A percentile compares a stretch with the other conserved stretches of the same genome.
phyloP scores from a whole-genome alignment of 495 filamentous ascomycete genomes.

The Neurospora sp. region DNA sequence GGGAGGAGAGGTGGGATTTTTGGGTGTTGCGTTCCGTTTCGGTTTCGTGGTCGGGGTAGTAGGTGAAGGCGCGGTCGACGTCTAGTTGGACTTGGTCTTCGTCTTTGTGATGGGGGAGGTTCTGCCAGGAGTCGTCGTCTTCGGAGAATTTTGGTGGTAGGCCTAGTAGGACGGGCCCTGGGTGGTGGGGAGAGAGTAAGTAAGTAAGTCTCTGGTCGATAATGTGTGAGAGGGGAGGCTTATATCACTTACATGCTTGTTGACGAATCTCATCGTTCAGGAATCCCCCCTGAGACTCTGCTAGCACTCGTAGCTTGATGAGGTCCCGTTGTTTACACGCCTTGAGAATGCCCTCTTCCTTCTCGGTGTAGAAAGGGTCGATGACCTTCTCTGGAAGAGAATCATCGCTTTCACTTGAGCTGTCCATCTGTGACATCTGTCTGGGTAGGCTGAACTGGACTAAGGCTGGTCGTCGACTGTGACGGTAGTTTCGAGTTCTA shows the following conservation, averaged over 20 bases:
- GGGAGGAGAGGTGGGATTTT: slow-evolving; percentile 59
- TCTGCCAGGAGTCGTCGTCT: slow-evolving; percentile 35
- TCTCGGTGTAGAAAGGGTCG: slow-evolving; percentile 2
- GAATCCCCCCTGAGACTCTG: slow-evolving; percentile 65
- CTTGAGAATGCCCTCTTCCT: slow-evolving; percentile 39
- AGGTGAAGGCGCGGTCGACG: slow-evolving; percentile 92
- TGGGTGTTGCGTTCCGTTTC: slow-evolving; percentile 52
- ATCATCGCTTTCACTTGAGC: background rate
- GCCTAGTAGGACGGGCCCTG: slow-evolving; percentile 78
- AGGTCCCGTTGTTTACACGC: slow-evolving; percentile 62
- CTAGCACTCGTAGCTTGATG: slow-evolving; percentile 50
- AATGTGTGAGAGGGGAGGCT: background rate
- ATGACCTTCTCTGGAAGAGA: slow-evolving; percentile 11
- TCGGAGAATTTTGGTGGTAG: slow-evolving; percentile 18
- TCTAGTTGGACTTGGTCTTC: slow-evolving; percentile 85
- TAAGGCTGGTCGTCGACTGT: background rate
- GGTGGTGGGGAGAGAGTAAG: background rate
- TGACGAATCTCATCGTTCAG: slow-evolving; percentile 70
- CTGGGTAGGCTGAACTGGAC: background rate
- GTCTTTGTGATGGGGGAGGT: slow-evolving; percentile 61
- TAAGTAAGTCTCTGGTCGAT: background rate
- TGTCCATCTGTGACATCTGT: slow-evolving; percentile 1
- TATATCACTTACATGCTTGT: slow-evolving; percentile 66
- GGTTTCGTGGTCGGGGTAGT: slow-evolving; percentile 63
- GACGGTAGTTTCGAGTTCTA: background rate